A percentile compares a stretch with the other conserved stretches of the same genome.
Evolutionary conservation across 1,284 basidiomycete genomes (phyloP).

Genomic region (Xanthoconium separans): DNA sequence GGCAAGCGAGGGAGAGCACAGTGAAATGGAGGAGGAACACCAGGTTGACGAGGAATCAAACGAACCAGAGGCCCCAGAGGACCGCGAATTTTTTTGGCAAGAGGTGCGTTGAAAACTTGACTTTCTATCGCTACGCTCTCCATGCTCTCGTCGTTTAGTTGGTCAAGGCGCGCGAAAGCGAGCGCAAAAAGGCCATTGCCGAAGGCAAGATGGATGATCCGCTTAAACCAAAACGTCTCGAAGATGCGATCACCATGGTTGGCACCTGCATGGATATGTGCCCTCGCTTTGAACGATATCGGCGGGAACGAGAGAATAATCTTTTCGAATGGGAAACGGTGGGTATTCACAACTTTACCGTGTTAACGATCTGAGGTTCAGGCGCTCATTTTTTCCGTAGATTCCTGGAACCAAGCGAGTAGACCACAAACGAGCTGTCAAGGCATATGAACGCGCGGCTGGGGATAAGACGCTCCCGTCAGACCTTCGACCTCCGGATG

Average conservation of each 20-base stretch:
- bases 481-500: conserved; percentile 84
- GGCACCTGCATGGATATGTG: conserved; percentile 96
- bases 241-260: conserved; percentile 86
- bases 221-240: conserved; percentile 70
- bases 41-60: conserved; percentile 30
- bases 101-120: conserved; percentile 47
- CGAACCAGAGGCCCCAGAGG: conserved; percentile 53
- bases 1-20: conserved; percentile 32
- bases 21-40: conserved; percentile 27
- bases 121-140: conserved; percentile 18
- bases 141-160: conserved; percentile 43
- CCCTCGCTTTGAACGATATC: conserved; percentile 88
- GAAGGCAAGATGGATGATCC: conserved; percentile 90
- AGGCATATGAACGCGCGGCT: conserved; percentile 93
- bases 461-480: conserved; percentile 92
- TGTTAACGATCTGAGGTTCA: conserved; percentile 22
- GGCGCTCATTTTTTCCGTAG: conserved; percentile 45
- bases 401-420: conserved; percentile 75
- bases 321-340: conserved; percentile 87
- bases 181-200: conserved; percentile 77
- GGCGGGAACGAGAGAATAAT: conserved; percentile 88
- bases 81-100: conserved; percentile 63
- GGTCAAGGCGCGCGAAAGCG: conserved; percentile 69
- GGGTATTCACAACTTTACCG: conserved; percentile 29
- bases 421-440: conserved; percentile 86